phyloP scores from a whole-genome alignment of 2,329 filamentous ascomycete species.

The Coleophoma cylindrospora region DNA sequence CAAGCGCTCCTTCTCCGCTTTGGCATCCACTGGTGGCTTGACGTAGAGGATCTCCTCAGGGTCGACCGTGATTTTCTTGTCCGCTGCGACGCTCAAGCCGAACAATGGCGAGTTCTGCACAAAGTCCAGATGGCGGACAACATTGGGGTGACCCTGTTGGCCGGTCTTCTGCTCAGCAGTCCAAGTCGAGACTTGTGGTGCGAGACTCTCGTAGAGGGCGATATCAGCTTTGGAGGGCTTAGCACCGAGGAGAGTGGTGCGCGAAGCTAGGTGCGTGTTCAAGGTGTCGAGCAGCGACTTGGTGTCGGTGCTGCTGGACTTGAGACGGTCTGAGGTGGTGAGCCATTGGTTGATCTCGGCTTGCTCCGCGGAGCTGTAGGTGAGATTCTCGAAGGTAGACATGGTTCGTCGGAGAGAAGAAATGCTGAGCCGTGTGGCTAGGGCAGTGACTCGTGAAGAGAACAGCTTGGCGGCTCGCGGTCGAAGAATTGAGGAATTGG shows the following conservation, averaged over 20 bases:
- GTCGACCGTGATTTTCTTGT: constrained; percentile 75
- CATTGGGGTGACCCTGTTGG: constrained; percentile 82
- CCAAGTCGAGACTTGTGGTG: constrained; percentile 75
- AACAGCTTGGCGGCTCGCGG: constrained; percentile 22
- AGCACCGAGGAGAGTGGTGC: constrained; percentile 81
- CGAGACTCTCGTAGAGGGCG: constrained; percentile 74
- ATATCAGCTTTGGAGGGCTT: constrained; percentile 89
- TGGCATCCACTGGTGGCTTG: constrained; percentile 83
- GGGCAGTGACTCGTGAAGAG: constrained; percentile 18
- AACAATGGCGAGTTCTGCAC: constrained; percentile 84
- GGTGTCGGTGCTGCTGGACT: constrained; percentile 44
- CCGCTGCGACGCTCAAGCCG: constrained; percentile 62
- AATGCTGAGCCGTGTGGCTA: constrained; percentile 23
- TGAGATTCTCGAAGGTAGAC: constrained; percentile 59
- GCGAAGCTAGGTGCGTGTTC: constrained; percentile 81
- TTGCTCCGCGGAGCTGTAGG: constrained; percentile 75
- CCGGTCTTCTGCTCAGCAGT: constrained; percentile 82
- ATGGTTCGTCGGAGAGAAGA: constrained; percentile 52
- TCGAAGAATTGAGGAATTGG: background rate
- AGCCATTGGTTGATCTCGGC: constrained; percentile 89
- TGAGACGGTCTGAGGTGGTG: constrained; percentile 68
- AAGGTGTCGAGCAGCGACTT: constrained; percentile 69
- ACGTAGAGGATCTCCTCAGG: constrained; percentile 77
- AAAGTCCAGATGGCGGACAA: constrained; percentile 89
- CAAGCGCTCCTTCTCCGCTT: constrained; percentile 92